Base-by-base conservation (phyloP, 2,329 filamentous ascomycete genomes). In the Colletotrichum brevisporum region DNA sequence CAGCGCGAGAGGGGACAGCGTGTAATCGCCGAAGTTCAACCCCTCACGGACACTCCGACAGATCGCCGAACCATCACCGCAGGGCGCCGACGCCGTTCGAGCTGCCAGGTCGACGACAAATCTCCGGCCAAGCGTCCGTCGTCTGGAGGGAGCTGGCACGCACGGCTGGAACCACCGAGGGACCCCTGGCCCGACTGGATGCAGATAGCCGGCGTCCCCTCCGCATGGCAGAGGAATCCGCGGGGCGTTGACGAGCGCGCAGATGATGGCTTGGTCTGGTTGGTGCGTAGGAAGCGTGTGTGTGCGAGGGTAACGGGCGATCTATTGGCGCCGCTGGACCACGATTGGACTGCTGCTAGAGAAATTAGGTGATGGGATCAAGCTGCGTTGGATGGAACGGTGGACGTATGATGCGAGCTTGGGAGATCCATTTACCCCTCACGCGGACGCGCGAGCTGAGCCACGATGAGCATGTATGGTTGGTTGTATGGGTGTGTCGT, bases 91-190 rank as follows among this genome's bases (percentile, higher is more conserved):
- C 41, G 21, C 15, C 54, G 58, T 15, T 52, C 27, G 41, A 24
- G 45, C 52, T 69, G 50, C n/a, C 47, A 61, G 62, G 50, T 69
- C 61, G 50, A 69, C 67, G 67, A 69, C 67, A 69, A 67, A 69
- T 69, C 67, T 67, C 67, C 67, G 62, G 52, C 18, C 50, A 55
- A 26, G 12, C 52, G 50, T 47, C 55, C 60, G 51, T 51, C 55
- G 39, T 41, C 15, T 45, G 27, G 27, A 31, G 24, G 57, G 59
- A 62, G 41, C 43, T 61, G 50, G 21, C 54, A 43, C 60, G 24
- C 43, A 36, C 31, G 24, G 26, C 51, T 21, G 24, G 43, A 60
- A 52, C 56, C 51, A 45, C 26, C 18, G 21, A 45, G 60, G 21
- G 21, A 12, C 41, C 60, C 15, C 51, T 48, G 8, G 31, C 31